A percentile compares a stretch with the other conserved stretches of the same genome.
These are phyloP conservation scores for Diplodia corticola DNA, from an alignment of 2,329 filamentous ascomycete species.

Conservation along the genomic window DNA sequence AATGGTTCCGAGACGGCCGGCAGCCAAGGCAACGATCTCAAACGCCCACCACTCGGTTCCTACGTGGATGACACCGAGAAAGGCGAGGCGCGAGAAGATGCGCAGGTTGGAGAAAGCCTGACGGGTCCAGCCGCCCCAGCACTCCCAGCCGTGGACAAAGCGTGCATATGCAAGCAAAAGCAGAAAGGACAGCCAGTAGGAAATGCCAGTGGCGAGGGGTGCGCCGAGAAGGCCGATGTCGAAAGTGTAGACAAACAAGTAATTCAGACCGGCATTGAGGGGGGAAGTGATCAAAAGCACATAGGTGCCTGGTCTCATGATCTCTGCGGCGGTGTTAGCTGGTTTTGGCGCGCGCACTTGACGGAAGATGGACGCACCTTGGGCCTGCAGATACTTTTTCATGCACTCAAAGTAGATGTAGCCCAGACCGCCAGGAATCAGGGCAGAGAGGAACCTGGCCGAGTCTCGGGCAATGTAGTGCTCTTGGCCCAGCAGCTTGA, in stretches of 20 bases:
- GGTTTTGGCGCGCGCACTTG: background rate
- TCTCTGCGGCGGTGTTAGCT: constrained; percentile 44
- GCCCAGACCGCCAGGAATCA: constrained; percentile 79
- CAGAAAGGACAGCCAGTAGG: constrained; percentile 82
- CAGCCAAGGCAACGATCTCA: constrained; percentile 82
- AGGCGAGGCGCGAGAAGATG: constrained; percentile 71
- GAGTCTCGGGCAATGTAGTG: constrained; percentile 74
- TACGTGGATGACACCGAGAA: constrained; percentile 77
- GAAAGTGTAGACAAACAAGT: constrained; percentile 71
- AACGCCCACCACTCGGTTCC: constrained; percentile 96
- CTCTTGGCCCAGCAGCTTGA: constrained; percentile 73
- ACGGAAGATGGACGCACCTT: constrained; percentile 46
- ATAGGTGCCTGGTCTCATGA: constrained; percentile 65
- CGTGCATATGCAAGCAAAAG: constrained; percentile 72
- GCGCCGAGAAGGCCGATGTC: constrained; percentile 74
- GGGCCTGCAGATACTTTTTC: constrained; percentile 61
- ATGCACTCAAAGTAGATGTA: constrained; percentile 86
- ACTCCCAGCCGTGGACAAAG: constrained; percentile 69
- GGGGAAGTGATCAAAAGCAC: constrained; percentile 62
- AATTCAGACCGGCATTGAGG: constrained; percentile 59
- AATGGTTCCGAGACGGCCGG: constrained; percentile 75
- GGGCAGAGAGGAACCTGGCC: constrained; percentile 67
- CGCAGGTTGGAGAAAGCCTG: constrained; percentile 66
- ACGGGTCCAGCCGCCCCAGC: constrained; percentile 74
- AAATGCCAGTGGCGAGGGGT: constrained; percentile 77